Evolutionary conservation across 2,329 filamentous ascomycete species (phyloP), one percentile per base, ranked within the genome.

Genomic region (Paradendryphiella salina): DNA sequence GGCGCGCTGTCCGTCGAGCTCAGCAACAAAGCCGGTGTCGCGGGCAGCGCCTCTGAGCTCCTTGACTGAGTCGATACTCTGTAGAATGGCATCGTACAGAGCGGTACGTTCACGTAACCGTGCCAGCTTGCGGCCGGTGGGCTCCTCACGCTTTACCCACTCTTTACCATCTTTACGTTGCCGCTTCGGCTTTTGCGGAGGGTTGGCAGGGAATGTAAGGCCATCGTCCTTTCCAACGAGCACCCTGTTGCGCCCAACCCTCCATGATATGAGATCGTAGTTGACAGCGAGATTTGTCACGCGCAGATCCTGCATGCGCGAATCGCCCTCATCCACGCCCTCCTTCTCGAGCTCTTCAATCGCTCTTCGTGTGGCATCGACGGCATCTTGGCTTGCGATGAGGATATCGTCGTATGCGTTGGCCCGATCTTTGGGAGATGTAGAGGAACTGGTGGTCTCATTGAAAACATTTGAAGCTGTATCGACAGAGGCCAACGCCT

Each of bases 211-310:
- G 52, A 85, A 79, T 1, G 81, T 73, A 13, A 89, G 81, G 3
- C 93, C 93, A 63, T 97, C 93, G 46, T 88, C 81, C 5, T 83
- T 77, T n/a, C 93, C 92, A 43, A 90, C 89, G 55, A 99, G 77
- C 0, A 96, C 87, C 46, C 94, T 82, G 73, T 99, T 97, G 39
- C 94, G 86, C 20, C 93, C 93, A 57, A 97, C 89, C 71, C 94
- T 84, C 92, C 92, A 97, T 67, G 90, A 92, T 49, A 99, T 88
- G 73, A 96, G 85, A 60, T 90, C 89, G 72, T 96, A 97, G 73
- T 94, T 96, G 49, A 97, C 90, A 1, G 93, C 91, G 0, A 95
- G 95, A 54, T 89, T 87, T 3, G 92, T 96, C 51, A 99, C 88
- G 61, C 96, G 92, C 37, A 99, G 78, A 63, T 91, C 86, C 75